These are phyloP conservation scores for Tuber aestivum DNA, from an alignment of 495 filamentous ascomycete genomes.

Conservation along the genomic window DNA sequence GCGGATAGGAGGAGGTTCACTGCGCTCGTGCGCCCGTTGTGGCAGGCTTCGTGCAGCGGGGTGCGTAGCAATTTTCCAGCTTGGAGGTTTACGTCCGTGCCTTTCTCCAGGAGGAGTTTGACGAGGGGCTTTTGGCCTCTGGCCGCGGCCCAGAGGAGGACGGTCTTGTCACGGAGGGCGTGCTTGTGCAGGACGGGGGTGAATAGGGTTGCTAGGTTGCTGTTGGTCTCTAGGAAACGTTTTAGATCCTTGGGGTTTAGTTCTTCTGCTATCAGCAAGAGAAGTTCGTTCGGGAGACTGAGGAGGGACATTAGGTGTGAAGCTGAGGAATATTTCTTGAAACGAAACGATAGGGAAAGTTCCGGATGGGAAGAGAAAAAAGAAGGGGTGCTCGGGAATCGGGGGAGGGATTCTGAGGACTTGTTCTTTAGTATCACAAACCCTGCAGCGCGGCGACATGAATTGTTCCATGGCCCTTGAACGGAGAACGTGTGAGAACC, in stretches of 20 bases:
- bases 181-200: slow-evolving; percentile 19
- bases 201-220: slow-evolving; percentile 12
- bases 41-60: slow-evolving; percentile 30
- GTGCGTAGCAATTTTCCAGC: slow-evolving; percentile 14
- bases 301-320: slow-evolving; percentile 18
- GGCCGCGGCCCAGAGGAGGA: not conserved
- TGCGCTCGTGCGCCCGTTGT: not conserved
- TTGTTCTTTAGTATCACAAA: not conserved
- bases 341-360: not conserved
- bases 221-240: slow-evolving; percentile 22
- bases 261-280: slow-evolving; percentile 14
- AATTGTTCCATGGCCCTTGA: not conserved
- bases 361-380: not conserved
- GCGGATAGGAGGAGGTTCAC: not conserved
- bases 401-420: too few relatives aligned
- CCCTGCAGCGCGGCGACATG: not conserved
- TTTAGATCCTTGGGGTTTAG: slow-evolving; percentile 13
- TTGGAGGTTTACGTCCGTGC: slow-evolving; percentile 15
- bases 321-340: not conserved
- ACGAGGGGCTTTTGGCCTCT: not conserved
- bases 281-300: slow-evolving; percentile 22
- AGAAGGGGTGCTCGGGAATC: not conserved
- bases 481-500: not conserved
- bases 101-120: slow-evolving; percentile 16
- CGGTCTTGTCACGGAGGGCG: not conserved